Conservation (phyloP, 768 basidiomycete species). For the Leccinum pellstonianum region DNA sequence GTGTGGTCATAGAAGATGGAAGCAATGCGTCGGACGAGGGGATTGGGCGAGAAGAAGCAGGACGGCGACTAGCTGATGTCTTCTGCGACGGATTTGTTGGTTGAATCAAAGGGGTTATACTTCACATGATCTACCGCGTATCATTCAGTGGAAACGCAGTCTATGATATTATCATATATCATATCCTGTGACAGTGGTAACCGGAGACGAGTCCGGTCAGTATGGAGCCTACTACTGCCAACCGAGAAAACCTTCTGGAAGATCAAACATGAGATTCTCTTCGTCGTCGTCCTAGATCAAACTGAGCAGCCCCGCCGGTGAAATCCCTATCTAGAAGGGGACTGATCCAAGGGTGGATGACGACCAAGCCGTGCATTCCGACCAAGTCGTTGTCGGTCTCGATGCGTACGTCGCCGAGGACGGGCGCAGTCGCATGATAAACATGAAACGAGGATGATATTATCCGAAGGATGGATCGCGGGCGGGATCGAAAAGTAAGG, state of each 20-base stretch:
- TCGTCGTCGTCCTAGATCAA: slow-evolving; percentile 11
- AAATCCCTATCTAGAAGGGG: too few relatives aligned
- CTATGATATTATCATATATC: not conserved
- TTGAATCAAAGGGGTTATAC: not conserved
- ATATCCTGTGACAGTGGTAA: not conserved
- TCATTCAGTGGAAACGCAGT: not conserved
- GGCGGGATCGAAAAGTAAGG: too few relatives aligned
- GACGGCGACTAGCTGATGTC: not conserved
- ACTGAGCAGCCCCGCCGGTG: too few relatives aligned
- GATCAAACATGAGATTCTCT: too few relatives aligned
- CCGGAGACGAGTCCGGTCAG: not conserved
- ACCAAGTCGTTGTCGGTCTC: too few relatives aligned
- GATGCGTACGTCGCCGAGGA: too few relatives aligned
- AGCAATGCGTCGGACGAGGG: slow-evolving; percentile 2
- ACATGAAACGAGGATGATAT: too few relatives aligned
- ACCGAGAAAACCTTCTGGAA: too few relatives aligned
- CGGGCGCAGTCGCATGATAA: too few relatives aligned
- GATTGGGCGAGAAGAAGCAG: not conserved
- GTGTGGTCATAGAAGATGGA: not conserved
- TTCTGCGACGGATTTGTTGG: not conserved
- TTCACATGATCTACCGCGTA: not conserved
- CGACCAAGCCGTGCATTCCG: too few relatives aligned
- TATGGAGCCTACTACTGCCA: not conserved
- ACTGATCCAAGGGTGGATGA: too few relatives aligned
- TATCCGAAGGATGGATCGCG: too few relatives aligned